Evolutionary conservation across 352 stramenopile species (phyloP), one percentile per base, ranked within the genome.

Genomic region (Elongisporangium anandrum): DNA sequence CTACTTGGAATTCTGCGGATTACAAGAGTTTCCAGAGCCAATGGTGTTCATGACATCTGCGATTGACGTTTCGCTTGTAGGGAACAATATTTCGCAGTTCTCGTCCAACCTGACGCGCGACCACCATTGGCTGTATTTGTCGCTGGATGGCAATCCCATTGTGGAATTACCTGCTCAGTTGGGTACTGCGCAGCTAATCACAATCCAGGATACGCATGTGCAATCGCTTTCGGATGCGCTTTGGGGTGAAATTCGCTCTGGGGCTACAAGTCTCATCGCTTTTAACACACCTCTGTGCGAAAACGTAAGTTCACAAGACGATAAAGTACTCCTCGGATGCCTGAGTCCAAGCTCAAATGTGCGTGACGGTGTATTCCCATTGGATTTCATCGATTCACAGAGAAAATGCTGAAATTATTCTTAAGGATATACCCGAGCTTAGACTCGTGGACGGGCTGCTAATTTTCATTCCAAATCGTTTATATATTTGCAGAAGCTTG

Each of bases 71-170:
- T 72, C 68, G n/a, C 57, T 75, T 48, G 52, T 68, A 19, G 64
- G 65, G 38, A 75, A 72, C 64, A 64, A 67, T 26, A 72, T 72
- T 50, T 57, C 61, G 3, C 15, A 24, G 9, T 22, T 72, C 2
- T 61, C 68, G 0, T 57, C 69, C 8, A 56, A 63, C 52, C 13
- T 72, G 1, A 39, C 54, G 3, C 16, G 56, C 15, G 19, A 41
- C 2, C 38, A 50, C 8, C 20, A 39, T 12, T 75, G 64, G 64
- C 66, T 75, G 61, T 70, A 68, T 49, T n/a, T 72, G 48, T 61
- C 56, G 17, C n/a, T 75, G 29, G 68, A 75, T 50, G 64, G 65
- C 17, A 75, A 75, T 22, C 64, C 60, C 15, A 19, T 75, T 15
- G 7, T 21, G 20, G n/a, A 19, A 20, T 54, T 64, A n/a, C 59